phyloP scores from a whole-genome alignment of 2,329 filamentous ascomycete genomes.

The Arthrobotrys musiformis region DNA sequence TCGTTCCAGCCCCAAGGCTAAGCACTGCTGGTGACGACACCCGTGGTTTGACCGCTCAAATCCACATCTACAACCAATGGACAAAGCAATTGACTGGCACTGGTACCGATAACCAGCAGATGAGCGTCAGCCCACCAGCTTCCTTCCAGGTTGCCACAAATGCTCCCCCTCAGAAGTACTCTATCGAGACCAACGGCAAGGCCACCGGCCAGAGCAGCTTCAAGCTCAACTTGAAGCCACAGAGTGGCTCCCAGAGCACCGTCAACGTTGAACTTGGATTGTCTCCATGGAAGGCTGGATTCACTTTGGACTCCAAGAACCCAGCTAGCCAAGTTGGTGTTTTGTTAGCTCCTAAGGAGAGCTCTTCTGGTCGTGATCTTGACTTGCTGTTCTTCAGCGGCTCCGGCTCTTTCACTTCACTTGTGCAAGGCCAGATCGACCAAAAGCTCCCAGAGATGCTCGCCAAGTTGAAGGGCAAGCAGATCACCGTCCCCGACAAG shows the following conservation, averaged over 20 bases:
- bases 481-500: neutral
- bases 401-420: slow-evolving; percentile 24
- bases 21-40: neutral
- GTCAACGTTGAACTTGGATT: slow-evolving; percentile 43
- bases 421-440: slow-evolving; percentile 39
- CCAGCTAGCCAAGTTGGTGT: too few relatives aligned
- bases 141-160: slow-evolving; percentile 17
- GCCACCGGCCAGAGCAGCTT: slow-evolving; percentile 50
- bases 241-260: slow-evolving; percentile 29
- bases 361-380: slow-evolving; percentile 47
- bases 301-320: too few relatives aligned
- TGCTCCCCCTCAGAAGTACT: slow-evolving; percentile 25
- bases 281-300: slow-evolving; percentile 27
- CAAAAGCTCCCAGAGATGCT: slow-evolving; percentile 27
- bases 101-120: slow-evolving; percentile 25
- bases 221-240: slow-evolving; percentile 31
- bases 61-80: slow-evolving; percentile 47
- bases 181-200: slow-evolving; percentile 43
- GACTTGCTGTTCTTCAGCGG: slow-evolving; percentile 47
- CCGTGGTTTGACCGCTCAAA: slow-evolving; percentile 36
- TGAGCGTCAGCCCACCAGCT: slow-evolving; percentile 27
- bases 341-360: too few relatives aligned
- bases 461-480: slow-evolving; percentile 26
- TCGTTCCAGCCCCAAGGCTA: slow-evolving; percentile 43
- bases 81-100: slow-evolving; percentile 5